A percentile compares a stretch with the other conserved stretches of the same genome.
phyloP scores from a whole-genome alignment of 148 eudicot genomes.

The Oxyria digyna region DNA sequence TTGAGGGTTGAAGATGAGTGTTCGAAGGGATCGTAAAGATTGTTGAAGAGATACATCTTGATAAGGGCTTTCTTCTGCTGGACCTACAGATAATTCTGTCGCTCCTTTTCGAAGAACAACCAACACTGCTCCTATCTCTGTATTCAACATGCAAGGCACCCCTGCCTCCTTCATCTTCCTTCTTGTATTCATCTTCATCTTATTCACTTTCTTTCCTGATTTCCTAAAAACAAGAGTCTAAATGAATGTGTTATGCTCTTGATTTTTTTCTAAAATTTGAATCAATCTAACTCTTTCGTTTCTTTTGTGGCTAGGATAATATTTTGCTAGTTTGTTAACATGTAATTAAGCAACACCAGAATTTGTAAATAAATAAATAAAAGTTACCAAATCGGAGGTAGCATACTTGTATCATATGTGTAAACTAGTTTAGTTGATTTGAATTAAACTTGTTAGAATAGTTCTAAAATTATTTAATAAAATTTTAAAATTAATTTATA shows the following conservation, averaged over 20 bases:
- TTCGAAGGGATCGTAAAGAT: conserved; percentile 55
- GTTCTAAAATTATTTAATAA: too few relatives aligned
- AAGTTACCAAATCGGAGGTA: too few relatives aligned
- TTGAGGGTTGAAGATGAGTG: conserved; percentile 62
- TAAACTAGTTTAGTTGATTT: too few relatives aligned
- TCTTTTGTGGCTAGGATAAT: background rate
- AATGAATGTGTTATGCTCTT: background rate
- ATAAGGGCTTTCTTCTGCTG: conserved; percentile 31
- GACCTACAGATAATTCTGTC: conserved; percentile 14
- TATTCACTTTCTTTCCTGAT: too few relatives aligned
- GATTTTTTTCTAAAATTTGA: too few relatives aligned
- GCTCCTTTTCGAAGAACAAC: conserved; percentile 40
- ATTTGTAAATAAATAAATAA: too few relatives aligned
- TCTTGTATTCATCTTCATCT: conserved; percentile 12
- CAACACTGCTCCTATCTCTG: conserved; percentile 78
- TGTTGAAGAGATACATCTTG: conserved; percentile 42
- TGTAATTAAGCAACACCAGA: too few relatives aligned
- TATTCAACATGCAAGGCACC: conserved; percentile 73
- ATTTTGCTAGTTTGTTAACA: too few relatives aligned
- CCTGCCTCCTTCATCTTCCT: conserved; percentile 54
- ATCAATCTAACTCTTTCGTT: too few relatives aligned
- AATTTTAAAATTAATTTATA: too few relatives aligned
- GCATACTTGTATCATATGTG: too few relatives aligned
- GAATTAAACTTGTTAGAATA: too few relatives aligned
- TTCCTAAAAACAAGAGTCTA: background rate